Conservation (phyloP, 805 yeast species). For the Candida nitratophila region DNA sequence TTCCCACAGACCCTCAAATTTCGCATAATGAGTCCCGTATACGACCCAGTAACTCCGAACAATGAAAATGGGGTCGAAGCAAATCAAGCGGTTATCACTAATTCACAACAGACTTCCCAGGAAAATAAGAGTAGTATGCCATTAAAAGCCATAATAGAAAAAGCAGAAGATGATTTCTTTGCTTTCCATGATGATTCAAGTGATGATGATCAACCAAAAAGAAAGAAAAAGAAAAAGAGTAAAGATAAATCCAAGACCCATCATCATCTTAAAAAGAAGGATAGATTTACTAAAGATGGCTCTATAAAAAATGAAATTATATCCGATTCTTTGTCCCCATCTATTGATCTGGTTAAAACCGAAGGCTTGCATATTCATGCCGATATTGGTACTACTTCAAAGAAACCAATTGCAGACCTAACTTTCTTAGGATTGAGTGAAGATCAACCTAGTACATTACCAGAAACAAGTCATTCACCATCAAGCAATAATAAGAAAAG, state of each 20-base stretch:
- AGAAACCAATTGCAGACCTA: background rate
- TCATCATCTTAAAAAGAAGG: background rate
- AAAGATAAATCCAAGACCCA: background rate
- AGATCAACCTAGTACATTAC: too few relatives aligned
- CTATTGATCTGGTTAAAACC: background rate
- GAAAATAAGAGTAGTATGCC: too few relatives aligned
- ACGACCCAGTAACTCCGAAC: too few relatives aligned
- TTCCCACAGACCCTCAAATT: too few relatives aligned
- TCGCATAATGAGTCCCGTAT: too few relatives aligned
- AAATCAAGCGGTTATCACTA: too few relatives aligned
- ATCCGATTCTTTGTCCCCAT: too few relatives aligned
- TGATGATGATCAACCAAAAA: background rate
- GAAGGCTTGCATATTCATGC: background rate
- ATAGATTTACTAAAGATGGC: too few relatives aligned
- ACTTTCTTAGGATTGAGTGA: background rate
- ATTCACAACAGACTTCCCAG: too few relatives aligned
- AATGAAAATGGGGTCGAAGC: too few relatives aligned
- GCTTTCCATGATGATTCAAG: slow-evolving; percentile 3
- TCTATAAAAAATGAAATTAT: background rate
- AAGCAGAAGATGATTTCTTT: slow-evolving; percentile 8
- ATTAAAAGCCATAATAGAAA: background rate
- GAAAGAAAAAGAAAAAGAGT: background rate
- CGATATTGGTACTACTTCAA: too few relatives aligned
- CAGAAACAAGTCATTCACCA: background rate
- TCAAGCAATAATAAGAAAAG: too few relatives aligned